Evolutionary conservation across 2,329 filamentous ascomycete genomes (phyloP).

Genomic region (Talaromyces verruculosus): DNA sequence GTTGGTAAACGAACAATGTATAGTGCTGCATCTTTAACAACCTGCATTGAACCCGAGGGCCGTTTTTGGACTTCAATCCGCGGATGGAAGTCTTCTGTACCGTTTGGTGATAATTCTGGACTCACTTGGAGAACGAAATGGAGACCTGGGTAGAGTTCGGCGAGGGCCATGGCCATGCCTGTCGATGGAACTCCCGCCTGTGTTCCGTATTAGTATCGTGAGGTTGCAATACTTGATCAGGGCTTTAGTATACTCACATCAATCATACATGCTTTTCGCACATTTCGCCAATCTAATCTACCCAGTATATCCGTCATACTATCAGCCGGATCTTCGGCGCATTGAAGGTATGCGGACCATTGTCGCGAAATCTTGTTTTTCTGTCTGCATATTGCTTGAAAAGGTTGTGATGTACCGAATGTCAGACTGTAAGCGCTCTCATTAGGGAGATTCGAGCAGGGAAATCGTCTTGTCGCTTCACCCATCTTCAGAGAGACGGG

Average conservation of each 20-base stretch:
- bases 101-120: background rate
- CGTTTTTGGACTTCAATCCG: background rate
- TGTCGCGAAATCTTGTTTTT: background rate
- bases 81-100: background rate
- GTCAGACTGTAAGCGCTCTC: background rate
- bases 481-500: slow-evolving; percentile 40
- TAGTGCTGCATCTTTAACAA: background rate
- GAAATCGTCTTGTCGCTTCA: slow-evolving; percentile 13
- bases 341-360: background rate
- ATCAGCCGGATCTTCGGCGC: background rate
- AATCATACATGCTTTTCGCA: background rate
- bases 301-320: background rate
- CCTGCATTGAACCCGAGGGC: background rate
- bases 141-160: background rate
- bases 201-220: background rate
- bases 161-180: background rate
- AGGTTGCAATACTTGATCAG: background rate
- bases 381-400: background rate
- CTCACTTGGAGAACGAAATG: background rate
- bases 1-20: background rate
- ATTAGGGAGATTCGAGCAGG: background rate
- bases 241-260: background rate
- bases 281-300: background rate
- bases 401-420: background rate
- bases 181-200: background rate